Evolutionary conservation across 1,284 basidiomycete species (phyloP), one percentile per base, ranked within the genome.

Genomic region (Neonothopanus nambi): DNA sequence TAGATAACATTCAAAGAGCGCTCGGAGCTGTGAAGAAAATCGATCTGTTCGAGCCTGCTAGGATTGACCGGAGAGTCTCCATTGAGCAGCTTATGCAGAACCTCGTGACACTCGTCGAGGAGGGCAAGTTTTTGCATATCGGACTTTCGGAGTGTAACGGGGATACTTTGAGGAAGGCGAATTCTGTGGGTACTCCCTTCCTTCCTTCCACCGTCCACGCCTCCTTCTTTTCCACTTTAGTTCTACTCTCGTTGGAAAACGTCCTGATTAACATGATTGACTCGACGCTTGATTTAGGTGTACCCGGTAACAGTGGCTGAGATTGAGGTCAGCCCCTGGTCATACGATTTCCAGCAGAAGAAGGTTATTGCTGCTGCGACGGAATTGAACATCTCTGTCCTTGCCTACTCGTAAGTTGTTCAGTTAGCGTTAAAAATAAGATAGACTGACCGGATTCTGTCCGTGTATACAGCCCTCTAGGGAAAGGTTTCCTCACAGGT

Each of bases 401-500:
- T 44, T 12, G 49, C 49, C 7, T 37, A 9, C 13, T 35, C 44
- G 18, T 45, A 30, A 45, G 43, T 42, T 15, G 21, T 20, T 42
- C n/a, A 40, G n/a, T 11, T 3, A 5, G n/a, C n/a, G 17, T 12
- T 8, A n/a, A 7, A 13, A 18, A 3, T 5, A n/a, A 18, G 2
- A 18, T n/a, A 2, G 11, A 18, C 38, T 40, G 2, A 40, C 2
- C 17, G 5, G 5, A 33, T 9, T 11, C 30, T 13, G 8, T 33
- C 2, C 38, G n/a, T n/a, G 38, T n/a, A 6, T 28, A 49, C 23
- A 37, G 33, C 11, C 84, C 84, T 0, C 73, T 86, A 9, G 83
- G 82, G 7, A 69, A 73, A 43, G 85, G 86, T 1, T 77, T 87
- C 64, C 66, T 89, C 18, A 75, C 78, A 0, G 80, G 84, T 13